These are phyloP conservation scores for Nothopassalora personata DNA, from an alignment of 2,329 filamentous ascomycete species.

Conservation along the genomic window DNA sequence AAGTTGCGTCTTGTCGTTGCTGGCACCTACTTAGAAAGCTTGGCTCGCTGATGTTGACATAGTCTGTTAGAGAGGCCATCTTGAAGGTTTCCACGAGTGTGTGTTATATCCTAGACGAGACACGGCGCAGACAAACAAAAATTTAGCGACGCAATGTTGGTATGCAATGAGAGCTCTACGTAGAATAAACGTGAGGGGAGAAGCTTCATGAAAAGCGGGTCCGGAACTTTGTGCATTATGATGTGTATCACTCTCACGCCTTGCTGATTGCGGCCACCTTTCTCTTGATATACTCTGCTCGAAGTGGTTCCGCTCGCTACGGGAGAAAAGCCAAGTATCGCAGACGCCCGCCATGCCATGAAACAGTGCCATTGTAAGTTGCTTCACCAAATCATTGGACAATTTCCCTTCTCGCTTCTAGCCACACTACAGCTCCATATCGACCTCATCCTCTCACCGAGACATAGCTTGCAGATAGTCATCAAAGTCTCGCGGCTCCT, in stretches of 20 bases:
- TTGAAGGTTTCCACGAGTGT: background rate
- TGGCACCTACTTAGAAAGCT: conserved; percentile 43
- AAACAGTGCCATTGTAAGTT: too few relatives aligned
- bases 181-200: background rate
- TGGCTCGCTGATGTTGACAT: conserved; percentile 41
- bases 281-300: too few relatives aligned
- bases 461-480: background rate
- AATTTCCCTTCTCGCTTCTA: too few relatives aligned
- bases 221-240: background rate
- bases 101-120: background rate
- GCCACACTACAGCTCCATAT: background rate
- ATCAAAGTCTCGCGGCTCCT: background rate
- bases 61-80: conserved; percentile 35
- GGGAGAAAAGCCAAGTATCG: too few relatives aligned
- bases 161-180: background rate
- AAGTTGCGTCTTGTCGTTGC: background rate
- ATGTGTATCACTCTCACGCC: too few relatives aligned
- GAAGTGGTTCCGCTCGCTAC: too few relatives aligned
- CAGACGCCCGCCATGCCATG: too few relatives aligned
- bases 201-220: background rate
- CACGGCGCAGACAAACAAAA: background rate
- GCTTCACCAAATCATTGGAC: too few relatives aligned
- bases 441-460: background rate
- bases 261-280: too few relatives aligned
- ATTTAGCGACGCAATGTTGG: background rate